These are phyloP conservation scores for Ceratobasidium sp. DNA, from an alignment of 1,284 basidiomycete species.

Conservation along the genomic window DNA sequence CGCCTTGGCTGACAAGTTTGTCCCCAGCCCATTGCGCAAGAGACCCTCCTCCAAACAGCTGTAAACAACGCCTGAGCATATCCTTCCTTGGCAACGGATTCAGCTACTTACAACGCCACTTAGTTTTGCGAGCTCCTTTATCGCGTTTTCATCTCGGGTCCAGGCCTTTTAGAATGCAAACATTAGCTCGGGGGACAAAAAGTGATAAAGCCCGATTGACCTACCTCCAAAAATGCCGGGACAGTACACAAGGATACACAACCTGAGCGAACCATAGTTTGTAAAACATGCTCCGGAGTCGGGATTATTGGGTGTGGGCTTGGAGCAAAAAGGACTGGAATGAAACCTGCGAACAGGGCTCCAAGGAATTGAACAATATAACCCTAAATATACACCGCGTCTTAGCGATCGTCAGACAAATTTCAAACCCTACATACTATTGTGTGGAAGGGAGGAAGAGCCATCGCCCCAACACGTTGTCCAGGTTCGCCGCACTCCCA, in stretches of 20 bases:
- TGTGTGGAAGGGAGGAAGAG: slow-evolving; percentile 10
- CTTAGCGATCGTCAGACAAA: background rate
- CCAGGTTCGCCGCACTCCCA: background rate
- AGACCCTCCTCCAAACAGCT: slow-evolving; percentile 39
- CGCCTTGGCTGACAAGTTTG: slow-evolving; percentile 20
- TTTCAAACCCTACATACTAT: background rate
- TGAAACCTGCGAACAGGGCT: slow-evolving; percentile 2
- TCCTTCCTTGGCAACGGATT: no score
- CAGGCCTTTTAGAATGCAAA: slow-evolving; percentile 25
- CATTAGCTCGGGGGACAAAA: background rate
- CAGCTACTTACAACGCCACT: slow-evolving; percentile 35
- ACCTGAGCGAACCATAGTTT: background rate
- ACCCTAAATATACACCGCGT: background rate
- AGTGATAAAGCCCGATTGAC: background rate
- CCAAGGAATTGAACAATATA: background rate
- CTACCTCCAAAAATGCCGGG: slow-evolving; percentile 40
- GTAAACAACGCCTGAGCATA: background rate
- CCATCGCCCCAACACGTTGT: background rate
- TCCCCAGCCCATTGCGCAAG: slow-evolving; percentile 4
- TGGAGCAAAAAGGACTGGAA: slow-evolving; percentile 38
- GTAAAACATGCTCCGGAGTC: slow-evolving; percentile 33
- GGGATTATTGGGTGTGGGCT: slow-evolving; percentile 28
- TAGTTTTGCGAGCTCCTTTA: slow-evolving; percentile 28
- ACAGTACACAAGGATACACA: slow-evolving; percentile 16
- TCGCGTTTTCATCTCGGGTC: slow-evolving; percentile 24